Conservation (phyloP, 2,329 filamentous ascomycete species). For the Xylariaceae sp. region DNA sequence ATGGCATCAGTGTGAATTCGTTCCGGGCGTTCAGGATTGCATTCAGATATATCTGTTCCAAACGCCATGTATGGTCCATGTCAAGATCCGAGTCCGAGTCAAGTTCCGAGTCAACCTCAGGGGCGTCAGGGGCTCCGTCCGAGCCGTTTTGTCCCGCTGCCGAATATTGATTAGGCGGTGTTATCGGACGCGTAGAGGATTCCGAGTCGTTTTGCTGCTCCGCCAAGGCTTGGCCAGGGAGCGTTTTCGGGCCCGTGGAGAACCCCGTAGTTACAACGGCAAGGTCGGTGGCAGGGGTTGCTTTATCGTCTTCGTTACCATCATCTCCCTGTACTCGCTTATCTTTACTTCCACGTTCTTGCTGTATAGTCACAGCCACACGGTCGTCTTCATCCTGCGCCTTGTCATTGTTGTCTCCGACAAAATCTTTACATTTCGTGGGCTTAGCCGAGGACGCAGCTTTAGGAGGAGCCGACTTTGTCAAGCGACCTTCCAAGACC, state of each 20-base stretch:
- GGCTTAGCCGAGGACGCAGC: neutral
- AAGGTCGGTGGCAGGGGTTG: neutral
- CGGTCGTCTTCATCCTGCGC: neutral
- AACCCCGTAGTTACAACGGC: neutral
- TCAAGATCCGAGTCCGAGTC: conserved; percentile 13
- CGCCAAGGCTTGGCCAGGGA: neutral
- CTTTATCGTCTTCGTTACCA: neutral
- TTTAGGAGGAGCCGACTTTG: conserved; percentile 13
- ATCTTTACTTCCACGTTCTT: neutral
- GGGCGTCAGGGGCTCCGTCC: neutral
- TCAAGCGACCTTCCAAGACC: conserved; percentile 22
- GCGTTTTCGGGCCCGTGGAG: neutral
- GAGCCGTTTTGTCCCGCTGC: neutral
- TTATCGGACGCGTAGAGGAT: neutral
- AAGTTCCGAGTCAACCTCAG: conserved; percentile 8
- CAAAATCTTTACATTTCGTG: neutral
- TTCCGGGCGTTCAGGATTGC: conserved; percentile 27
- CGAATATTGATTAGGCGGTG: neutral
- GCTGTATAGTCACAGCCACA: neutral
- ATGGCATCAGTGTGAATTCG: conserved; percentile 30
- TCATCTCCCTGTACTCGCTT: neutral
- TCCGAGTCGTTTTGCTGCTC: neutral
- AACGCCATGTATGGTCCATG: conserved; percentile 22
- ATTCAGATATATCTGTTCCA: conserved; percentile 29
- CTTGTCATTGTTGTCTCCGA: neutral